Evolutionary conservation across 257 asterid species (phyloP), one percentile per base, ranked within the genome.

Genomic region (Capsicum baccatum): DNA sequence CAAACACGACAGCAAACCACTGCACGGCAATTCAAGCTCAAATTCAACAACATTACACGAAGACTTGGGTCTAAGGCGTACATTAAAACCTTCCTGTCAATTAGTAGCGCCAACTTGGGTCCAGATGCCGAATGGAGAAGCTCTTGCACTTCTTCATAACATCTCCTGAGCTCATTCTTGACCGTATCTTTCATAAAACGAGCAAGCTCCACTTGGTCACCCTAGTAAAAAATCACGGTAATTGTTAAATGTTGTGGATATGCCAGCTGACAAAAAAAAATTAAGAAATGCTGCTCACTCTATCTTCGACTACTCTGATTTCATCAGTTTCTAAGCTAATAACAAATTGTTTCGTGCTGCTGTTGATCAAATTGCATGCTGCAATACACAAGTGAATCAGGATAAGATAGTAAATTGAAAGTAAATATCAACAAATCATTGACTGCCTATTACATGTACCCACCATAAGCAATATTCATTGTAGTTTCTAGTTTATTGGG

Each of bases 401-500:
- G 82, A 44, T 35, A 48, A 87, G 88, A 81, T 70, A 80, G 6
- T 79, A 42, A n/a, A 81, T 33, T 78, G 79, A 76, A 54, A 78
- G 81, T 50, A 26, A 69, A 39, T 19, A 73, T 81, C 33, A 21
- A 17, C 52, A 54, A 79, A 13, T 63, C 68, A 76, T 64, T 86
- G 85, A 84, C 67, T 82, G 85, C 47, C 81, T 85, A 55, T 86
- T 67, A 37, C 6, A 35, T 71, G 62, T 79, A 83, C 85, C 84
- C 57, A 95, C 99, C 99, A 84, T 94, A 97, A 81, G 99, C 99
- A 83, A 97, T 95, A 89, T 97, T 97, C 86, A 97, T 97, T 81
- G 99, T 99, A 33, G 99, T 97, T 88, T 97, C 99, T 97, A 97
- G 88, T 91, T 97, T 97, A 94, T 97, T n/a, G n/a, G n/a, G n/a